Base-by-base conservation (phyloP, 306 rosid genomes). In the Prosopis cineraria region DNA sequence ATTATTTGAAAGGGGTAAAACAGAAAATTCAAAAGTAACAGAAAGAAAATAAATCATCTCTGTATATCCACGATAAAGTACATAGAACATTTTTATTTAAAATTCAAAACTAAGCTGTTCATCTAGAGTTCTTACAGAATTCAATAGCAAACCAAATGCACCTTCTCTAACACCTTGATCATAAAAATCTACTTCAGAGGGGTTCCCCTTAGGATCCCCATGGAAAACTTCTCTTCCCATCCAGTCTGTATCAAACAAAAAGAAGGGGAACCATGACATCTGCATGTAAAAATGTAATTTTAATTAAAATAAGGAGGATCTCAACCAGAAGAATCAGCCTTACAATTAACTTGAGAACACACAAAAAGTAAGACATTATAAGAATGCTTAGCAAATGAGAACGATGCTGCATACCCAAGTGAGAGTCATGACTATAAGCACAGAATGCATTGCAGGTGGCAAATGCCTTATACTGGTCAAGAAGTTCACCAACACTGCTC, bases 191-290 rank as follows among this genome's bases (percentile, higher is more conserved):
- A 84, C 81, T 69, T 91, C 88, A 73, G 91, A 56, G 37, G 45
- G 30, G 75, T 64, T 83, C 83, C 99, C 99, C 74, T 89, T 88
- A 13, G 99, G 99, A 88, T 93, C 89, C 73, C 99, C 99, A 59
- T 96, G 99, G 87, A 88, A 93, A 80, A 95, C 99, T 85, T 95
- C 99, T 81, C 98, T 91, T 62, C 99, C 99, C 99, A 95, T 96
- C 99, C 99, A 68, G 30, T 68, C 72, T 19, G 72, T 68, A 13
- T 68, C 72, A 25, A 68, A 68, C 72, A 68, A 41, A 68, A 68
- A 68, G 72, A 68, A 68, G 55, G 72, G 72, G 45, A 68, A 95
- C 98, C 98, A 95, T 72, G 98, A 92, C 72, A 91, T 73, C 98
- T 95, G 92, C 90, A 84, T 20, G 76, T 39, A 47, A 43, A 58